Conservation (phyloP, 1,284 basidiomycete genomes). For the Cutaneotrichosporon daszewskae region DNA sequence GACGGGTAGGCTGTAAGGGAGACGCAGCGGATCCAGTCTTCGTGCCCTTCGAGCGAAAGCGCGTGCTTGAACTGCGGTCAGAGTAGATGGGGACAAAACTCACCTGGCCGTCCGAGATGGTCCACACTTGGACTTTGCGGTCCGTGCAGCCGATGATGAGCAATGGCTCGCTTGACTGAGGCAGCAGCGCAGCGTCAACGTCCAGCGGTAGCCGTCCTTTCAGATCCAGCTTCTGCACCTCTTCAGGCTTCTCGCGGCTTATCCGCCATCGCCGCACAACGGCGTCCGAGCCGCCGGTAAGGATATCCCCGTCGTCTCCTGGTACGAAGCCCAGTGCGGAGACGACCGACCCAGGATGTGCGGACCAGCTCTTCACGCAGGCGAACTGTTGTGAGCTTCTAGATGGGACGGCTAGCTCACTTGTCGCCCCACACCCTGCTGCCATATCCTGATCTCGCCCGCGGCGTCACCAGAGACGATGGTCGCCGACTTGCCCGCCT, state of each 20-base stretch:
- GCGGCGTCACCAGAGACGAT: constrained; percentile 68
- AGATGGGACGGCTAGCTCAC: constrained; percentile 9
- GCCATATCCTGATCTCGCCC: constrained; percentile 53
- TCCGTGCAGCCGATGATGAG: constrained; percentile 75
- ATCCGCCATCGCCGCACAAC: constrained; percentile 64
- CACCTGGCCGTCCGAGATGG: constrained; percentile 58
- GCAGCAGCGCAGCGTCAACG: constrained; percentile 60
- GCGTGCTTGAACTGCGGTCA: constrained; percentile 47
- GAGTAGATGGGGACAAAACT: background rate
- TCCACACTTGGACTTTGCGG: constrained; percentile 67
- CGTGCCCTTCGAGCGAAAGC: constrained; percentile 70
- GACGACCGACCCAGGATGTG: constrained; percentile 62
- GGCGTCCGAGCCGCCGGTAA: constrained; percentile 76
- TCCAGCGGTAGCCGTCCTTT: constrained; percentile 70
- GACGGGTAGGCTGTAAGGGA: constrained; percentile 55
- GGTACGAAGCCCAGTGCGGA: constrained; percentile 56
- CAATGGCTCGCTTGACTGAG: constrained; percentile 59
- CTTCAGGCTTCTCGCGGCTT: constrained; percentile 8
- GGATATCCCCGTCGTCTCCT: constrained; percentile 46
- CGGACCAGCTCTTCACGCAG: constrained; percentile 50
- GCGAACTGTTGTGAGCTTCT: constrained; percentile 54
- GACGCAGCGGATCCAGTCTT: constrained; percentile 85
- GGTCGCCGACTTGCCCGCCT: constrained; percentile 4
- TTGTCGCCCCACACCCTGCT: constrained; percentile 11
- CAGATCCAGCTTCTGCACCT: constrained; percentile 58